Evolutionary conservation across 1,284 basidiomycete genomes (phyloP).

Genomic region (Ganoderma lingzhi): DNA sequence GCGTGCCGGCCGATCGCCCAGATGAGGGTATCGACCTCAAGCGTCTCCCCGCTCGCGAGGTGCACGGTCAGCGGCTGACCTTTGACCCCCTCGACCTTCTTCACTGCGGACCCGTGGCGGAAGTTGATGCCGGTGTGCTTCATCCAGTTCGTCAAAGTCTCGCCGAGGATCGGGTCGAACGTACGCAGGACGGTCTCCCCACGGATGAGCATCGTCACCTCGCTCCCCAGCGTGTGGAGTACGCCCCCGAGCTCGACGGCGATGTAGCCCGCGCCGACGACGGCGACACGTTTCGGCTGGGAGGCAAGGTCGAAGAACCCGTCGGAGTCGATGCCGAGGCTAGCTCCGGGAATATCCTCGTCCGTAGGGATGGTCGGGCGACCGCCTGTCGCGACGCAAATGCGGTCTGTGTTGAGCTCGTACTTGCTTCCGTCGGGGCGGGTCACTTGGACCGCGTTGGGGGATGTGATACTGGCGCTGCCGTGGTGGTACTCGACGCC

Average conservation of each 20-base stretch:
- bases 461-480: constrained; percentile 75
- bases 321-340: constrained; percentile 92
- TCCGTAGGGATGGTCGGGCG: constrained; percentile 85
- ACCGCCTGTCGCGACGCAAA: constrained; percentile 90
- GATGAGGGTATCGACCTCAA: constrained; percentile 89
- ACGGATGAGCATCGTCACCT: constrained; percentile 94
- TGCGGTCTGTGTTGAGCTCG: constrained; percentile 75
- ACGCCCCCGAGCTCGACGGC: constrained; percentile 95
- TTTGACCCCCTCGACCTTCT: constrained; percentile 79
- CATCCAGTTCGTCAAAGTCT: constrained; percentile 95
- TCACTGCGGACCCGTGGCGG: constrained; percentile 83
- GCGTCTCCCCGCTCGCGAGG: constrained; percentile 73
- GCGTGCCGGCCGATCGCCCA: constrained; percentile 96
- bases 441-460: constrained; percentile 74
- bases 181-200: constrained; percentile 90
- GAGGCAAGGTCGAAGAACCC: constrained; percentile 94
- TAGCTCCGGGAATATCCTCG: constrained; percentile 86
- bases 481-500: constrained; percentile 91
- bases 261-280: constrained; percentile 98
- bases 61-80: constrained; percentile 74
- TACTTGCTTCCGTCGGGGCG: constrained; percentile 70
- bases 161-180: constrained; percentile 91
- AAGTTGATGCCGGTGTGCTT: constrained; percentile 90
- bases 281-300: constrained; percentile 92
- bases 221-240: constrained; percentile 85